These are phyloP conservation scores for Penicillium sp. DNA, from an alignment of 2,329 filamentous ascomycete genomes.

Conservation along the genomic window DNA sequence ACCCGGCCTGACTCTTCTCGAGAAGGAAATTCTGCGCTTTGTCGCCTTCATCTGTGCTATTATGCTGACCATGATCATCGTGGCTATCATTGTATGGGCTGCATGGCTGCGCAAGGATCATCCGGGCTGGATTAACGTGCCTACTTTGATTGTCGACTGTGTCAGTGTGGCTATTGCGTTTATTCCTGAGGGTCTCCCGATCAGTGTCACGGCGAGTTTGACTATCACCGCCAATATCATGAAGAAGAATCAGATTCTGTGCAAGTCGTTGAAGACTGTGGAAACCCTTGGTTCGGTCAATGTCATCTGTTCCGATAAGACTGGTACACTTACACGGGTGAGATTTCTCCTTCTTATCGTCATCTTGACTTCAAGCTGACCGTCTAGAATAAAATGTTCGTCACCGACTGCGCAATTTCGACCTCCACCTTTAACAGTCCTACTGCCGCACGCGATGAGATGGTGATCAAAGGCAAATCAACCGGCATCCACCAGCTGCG, in stretches of 20 bases:
- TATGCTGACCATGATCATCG: constrained; percentile 27
- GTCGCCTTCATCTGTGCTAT: constrained; percentile 31
- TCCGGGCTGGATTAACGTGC: constrained; percentile 68
- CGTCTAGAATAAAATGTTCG: constrained; percentile 64
- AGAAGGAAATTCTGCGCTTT: constrained; percentile 70
- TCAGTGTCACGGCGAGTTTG: constrained; percentile 65
- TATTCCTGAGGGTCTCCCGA: constrained; percentile 69
- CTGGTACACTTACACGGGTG: constrained; percentile 50
- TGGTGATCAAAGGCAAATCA: constrained; percentile 23
- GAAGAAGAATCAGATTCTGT: constrained; percentile 71
- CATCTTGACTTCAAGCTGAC: background rate
- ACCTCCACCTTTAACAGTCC: constrained; percentile 46
- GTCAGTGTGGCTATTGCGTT: constrained; percentile 71
- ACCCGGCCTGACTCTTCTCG: constrained; percentile 63
- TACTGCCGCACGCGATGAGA: constrained; percentile 48
- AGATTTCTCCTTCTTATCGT: background rate
- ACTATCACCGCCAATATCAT: constrained; percentile 75
- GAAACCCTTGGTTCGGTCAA: constrained; percentile 71
- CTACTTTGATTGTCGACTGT: constrained; percentile 67
- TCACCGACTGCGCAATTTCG: constrained; percentile 61
- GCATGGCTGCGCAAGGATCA: constrained; percentile 65
- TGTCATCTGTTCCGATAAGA: constrained; percentile 74
- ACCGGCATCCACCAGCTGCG: constrained; percentile 52
- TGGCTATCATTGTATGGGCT: constrained; percentile 66
- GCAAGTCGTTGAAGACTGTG: constrained; percentile 75